Evolutionary conservation across 768 basidiomycete genomes (phyloP).

Genomic region (Boletus speciosus): DNA sequence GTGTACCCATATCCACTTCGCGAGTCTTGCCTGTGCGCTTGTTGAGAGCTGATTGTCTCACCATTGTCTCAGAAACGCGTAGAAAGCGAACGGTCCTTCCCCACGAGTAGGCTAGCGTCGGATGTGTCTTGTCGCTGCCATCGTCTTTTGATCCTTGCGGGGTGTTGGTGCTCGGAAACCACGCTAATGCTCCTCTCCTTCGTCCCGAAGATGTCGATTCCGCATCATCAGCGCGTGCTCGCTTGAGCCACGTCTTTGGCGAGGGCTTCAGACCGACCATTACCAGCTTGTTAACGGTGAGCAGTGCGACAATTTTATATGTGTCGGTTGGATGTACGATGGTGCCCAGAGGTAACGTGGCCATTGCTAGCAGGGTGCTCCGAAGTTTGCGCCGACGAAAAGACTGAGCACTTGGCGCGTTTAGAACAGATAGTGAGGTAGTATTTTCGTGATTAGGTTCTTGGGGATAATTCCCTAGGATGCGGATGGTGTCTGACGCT

Average conservation of each 20-base stretch:
- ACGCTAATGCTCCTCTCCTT: constrained; percentile 67
- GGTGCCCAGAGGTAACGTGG: constrained; percentile 78
- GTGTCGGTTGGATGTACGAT: constrained; percentile 69
- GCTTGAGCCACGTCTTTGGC: constrained; percentile 90
- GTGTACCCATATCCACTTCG: constrained; percentile 58
- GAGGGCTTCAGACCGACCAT: constrained; percentile 90
- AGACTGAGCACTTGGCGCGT: constrained; percentile 21
- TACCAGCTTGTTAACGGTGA: constrained; percentile 89
- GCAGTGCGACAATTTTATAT: constrained; percentile 77
- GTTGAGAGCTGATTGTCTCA: constrained; percentile 48
- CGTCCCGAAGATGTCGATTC: constrained; percentile 40
- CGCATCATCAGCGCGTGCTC: constrained; percentile 51
- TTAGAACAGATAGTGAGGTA: constrained; percentile 14
- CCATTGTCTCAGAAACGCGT: constrained; percentile 57
- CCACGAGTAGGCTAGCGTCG: constrained; percentile 85
- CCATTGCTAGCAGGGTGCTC: constrained; percentile 73
- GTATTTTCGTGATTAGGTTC: constrained; percentile 19
- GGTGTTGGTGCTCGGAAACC: constrained; percentile 67
- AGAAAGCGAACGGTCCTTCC: constrained; percentile 64
- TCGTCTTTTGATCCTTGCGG: constrained; percentile 23
- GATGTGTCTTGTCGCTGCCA: constrained; percentile 37
- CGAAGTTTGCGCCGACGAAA: constrained; percentile 49
- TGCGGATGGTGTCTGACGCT: constrained; percentile 88
- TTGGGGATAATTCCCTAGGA: constrained; percentile 87
- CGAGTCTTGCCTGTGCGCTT: constrained; percentile 57